Base-by-base conservation (phyloP, 345 rosid species). In the Fremontodendron californicum region DNA sequence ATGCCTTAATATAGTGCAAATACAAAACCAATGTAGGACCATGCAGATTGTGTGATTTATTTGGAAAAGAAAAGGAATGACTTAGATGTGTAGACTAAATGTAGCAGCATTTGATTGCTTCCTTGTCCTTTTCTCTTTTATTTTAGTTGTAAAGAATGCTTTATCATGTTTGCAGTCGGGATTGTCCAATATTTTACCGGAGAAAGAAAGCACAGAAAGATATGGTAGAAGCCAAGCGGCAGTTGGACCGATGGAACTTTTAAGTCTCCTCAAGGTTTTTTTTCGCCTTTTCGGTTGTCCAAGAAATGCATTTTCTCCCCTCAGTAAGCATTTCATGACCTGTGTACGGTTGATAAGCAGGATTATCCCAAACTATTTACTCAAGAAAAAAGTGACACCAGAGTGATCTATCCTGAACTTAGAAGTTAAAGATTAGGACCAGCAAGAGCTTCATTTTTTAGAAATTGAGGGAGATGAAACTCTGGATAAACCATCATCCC, bases 181-280 rank as follows among this genome's bases (percentile, higher is more conserved):
- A 93, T 86, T 96, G 99, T 76, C 99, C 99, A 45, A 96, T 96
- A 86, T 96, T 96, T 83, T 96, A 92, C 81, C 89, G 99, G 83
- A 88, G 99, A 79, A 93, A 89, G 87, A 96, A 93, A 84, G 99
- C 91, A 72, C 95, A 96, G 75, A 96, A 93, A 76, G 98, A 96
- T 86, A 92, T 96, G 97, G 92, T 85, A 70, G 94, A 88, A 75
- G 97, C 98, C 54, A 88, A 84, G 84, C 82, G 68, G 75, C 99
- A 93, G 75, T 82, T 96, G 21, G 73, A 68, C 54, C 73, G 73
- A 13, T 68, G 73, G 73, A 43, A 25, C 37, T 68, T 68, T 15
- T 68, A 68, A 68, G 12, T 68, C 21, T 43, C 4, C 15, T 25
- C n/a, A 18, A 61, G 67, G 12, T 25, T 0, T n/a, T n/a, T n/a